Base-by-base conservation (phyloP, 768 basidiomycete species). In the Rhodocollybia butyracea region DNA sequence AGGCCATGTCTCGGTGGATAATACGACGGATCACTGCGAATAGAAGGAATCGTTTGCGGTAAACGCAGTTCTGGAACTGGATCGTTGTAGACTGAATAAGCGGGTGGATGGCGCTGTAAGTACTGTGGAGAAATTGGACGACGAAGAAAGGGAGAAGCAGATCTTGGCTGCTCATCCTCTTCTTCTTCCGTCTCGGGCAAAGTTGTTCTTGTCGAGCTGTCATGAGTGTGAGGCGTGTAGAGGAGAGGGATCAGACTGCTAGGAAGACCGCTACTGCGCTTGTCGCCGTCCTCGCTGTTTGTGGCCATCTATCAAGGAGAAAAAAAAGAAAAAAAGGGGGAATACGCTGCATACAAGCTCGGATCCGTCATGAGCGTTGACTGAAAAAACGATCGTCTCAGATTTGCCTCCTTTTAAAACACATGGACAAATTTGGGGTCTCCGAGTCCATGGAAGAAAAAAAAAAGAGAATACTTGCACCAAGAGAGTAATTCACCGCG, bases 171-270 rank as follows among this genome's bases (percentile, higher is more conserved):
- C 24, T 41, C 43, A 31, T 60, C 65, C n/a, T 62, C 59, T 40
- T 62, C 59, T 32, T 56, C 58, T 13, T 42, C 57, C 19, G 29
- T n/a, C 26, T 43, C 46, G 21, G 34, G 31, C 32, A 60, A 29
- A 13, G 57, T 61, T n/a, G 60, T 59, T 32, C 60, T 45, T 1
- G 60, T 59, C 19, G 54, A 59, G 48, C 57, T 61, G 51, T 59
- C 55, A 36, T 55, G 42, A 21, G 59, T 72, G 74, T 5, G 77
- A 76, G 6, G 72, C 59, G 50, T 66, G 60, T 69, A 74, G 46
- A 83, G 74, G 59, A 76, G 77, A n/a, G 76, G 75, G 55, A 74
- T 75, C 38, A 84, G 73, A 57, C 73, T 78, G 57, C 69, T 71
- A 34, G 82, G 82, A 17, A 84, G 74, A 29, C 78, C 78, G 70